phyloP scores from a whole-genome alignment of 306 rosid species.

The Begonia masoniana region DNA sequence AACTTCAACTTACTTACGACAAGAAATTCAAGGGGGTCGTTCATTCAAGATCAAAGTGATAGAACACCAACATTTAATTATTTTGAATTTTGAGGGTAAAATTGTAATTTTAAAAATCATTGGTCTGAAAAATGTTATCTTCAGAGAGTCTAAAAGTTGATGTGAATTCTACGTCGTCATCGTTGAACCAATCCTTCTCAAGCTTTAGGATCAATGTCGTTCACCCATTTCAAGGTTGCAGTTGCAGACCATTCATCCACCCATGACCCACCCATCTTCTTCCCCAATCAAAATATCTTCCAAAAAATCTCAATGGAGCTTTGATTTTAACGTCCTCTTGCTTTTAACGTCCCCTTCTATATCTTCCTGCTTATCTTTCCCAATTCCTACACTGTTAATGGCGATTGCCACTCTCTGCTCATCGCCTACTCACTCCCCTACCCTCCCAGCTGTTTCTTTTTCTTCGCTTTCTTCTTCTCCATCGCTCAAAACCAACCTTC shows the following conservation, averaged over 20 bases:
- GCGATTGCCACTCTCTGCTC: conserved; percentile 42
- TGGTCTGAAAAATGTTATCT: too few species aligned
- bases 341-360: neutral
- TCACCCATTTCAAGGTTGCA: conserved; percentile 20
- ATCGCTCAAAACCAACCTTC: conserved; percentile 28
- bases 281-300: neutral
- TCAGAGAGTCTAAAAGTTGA: too few species aligned
- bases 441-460: conserved; percentile 34
- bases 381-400: conserved; percentile 21
- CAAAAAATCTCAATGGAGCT: conserved; percentile 2
- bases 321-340: conserved; percentile 5
- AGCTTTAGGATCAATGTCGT: conserved; percentile 2
- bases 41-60: too few species aligned
- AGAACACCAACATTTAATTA: too few species aligned
- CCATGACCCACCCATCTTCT: conserved; percentile 12
- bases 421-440: conserved; percentile 33
- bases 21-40: too few species aligned
- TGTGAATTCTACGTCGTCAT: too few species aligned
- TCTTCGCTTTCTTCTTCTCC: conserved; percentile 29
- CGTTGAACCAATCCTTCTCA: neutral
- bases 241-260: conserved; percentile 1
- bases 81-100: too few species aligned
- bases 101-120: too few species aligned
- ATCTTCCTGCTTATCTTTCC: neutral
- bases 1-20: too few species aligned